Evolutionary conservation across 305 asterid genomes (phyloP), one percentile per base, ranked within the genome.

Genomic region (Andrographis paniculata): DNA sequence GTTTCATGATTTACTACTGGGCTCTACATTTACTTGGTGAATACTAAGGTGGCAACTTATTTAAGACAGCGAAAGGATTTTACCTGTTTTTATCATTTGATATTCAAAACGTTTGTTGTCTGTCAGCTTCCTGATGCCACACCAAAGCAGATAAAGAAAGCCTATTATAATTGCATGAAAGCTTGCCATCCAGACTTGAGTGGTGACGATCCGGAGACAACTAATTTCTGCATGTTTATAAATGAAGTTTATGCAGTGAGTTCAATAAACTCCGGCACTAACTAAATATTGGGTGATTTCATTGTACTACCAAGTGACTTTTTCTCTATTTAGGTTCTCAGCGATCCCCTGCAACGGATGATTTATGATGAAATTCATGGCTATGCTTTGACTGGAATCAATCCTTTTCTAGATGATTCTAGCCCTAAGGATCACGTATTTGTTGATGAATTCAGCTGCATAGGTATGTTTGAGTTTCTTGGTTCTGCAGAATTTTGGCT

Each of bases 391-490:
- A 82, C 95, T 27, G 99, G 94, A 55, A 72, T 64, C 17, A 91
- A 86, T 66, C 99, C 99, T 0, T 91, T 91, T 60, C 49, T 78
- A 12, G 93, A 80, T 27, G 94, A 80, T 70, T 75, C 94, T 22
- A 64, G 73, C 50, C 64, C 89, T 0, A 82, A 55, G 53, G 95
- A 91, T 70, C 89, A 86, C 60, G 89, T 77, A 20, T 91, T 91
- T 48, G 99, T 91, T 36, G 99, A 91, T 14, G 98, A 91, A 66
- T 91, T 91, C 64, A 86, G 95, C 79, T 91, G 98, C 88, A 91
- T 91, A 69, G 96, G 98, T 91, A 70, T 36, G 45, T 33, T 31
- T 15, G 6, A 17, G 45, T 24, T 55, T 24, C 40, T 36, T 48
- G 21, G 16, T 50, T 53, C 21, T 8, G 47, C 23, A 48, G 18